Evolutionary conservation across 345 rosid genomes (phyloP).

Genomic region (Hibiscus syriacus): DNA sequence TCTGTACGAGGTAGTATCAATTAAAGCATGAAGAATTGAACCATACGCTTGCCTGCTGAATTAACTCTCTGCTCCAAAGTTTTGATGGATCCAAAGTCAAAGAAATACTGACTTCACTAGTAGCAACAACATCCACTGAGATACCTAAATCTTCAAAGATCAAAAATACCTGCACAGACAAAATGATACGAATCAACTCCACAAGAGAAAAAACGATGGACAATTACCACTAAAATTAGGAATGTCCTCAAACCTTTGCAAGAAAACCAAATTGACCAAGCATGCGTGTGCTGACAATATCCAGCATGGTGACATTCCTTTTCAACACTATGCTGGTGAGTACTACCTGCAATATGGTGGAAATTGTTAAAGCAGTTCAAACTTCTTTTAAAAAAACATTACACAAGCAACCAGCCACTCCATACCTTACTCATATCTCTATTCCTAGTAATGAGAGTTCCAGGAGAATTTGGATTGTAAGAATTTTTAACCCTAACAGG

Average conservation of each 20-base stretch:
- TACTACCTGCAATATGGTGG: constrained; percentile 56
- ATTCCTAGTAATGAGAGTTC: constrained; percentile 80
- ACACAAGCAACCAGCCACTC: constrained; percentile 3
- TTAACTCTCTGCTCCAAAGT: constrained; percentile 95
- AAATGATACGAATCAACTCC: not conserved
- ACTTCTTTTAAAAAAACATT: constrained; percentile 1
- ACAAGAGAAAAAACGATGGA: not conserved
- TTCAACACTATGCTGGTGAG: constrained; percentile 95
- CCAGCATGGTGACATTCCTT: constrained; percentile 95
- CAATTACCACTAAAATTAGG: constrained; percentile 3
- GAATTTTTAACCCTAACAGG: constrained; percentile 98
- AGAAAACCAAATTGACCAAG: constrained; percentile 98
- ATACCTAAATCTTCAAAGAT: constrained; percentile 91
- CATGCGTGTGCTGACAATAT: constrained; percentile 97
- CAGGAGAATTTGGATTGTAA: constrained; percentile 89
- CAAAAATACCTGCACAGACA: constrained; percentile 63
- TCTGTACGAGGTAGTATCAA: not conserved
- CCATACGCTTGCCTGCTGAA: constrained; percentile 85
- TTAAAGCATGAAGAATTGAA: not conserved
- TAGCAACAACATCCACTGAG: constrained; percentile 97
- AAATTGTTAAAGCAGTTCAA: constrained; percentile 6
- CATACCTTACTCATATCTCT: constrained; percentile 92
- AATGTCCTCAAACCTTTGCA: constrained; percentile 53
- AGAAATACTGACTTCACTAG: constrained; percentile 98
- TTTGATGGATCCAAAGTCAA: constrained; percentile 93